Evolutionary conservation across 1,284 basidiomycete species (phyloP).

Genomic region (Heterobasidion occidentale): DNA sequence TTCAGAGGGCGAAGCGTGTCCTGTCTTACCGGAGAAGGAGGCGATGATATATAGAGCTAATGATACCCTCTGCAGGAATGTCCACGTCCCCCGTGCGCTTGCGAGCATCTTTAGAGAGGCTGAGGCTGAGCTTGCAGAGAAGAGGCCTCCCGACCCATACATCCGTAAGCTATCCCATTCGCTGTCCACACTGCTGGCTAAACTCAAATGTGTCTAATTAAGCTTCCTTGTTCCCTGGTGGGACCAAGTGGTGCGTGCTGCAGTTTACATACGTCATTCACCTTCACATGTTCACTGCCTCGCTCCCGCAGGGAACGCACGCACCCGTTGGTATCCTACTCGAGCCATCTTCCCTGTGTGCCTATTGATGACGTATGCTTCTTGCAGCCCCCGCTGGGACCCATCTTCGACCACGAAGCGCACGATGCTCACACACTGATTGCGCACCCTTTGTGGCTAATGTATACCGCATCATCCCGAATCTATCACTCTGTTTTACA

Average conservation of each 20-base stretch:
- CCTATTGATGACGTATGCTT: too few relatives aligned
- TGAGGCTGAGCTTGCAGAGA: conserved; percentile 65
- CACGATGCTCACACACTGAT: background rate
- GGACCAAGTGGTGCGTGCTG: conserved; percentile 77
- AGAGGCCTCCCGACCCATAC: conserved; percentile 86
- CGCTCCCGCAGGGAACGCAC: conserved; percentile 53
- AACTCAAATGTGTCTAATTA: background rate
- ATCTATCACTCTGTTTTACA: background rate
- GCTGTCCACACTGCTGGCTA: background rate
- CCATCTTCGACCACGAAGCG: conserved; percentile 43
- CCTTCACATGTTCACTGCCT: conserved; percentile 11
- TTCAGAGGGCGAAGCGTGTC: conserved; percentile 3
- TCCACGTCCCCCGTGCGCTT: conserved; percentile 82
- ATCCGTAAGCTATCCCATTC: conserved; percentile 47
- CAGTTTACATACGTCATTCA: background rate
- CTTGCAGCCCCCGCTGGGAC: conserved; percentile 40
- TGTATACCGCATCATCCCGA: background rate
- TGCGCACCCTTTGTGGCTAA: background rate
- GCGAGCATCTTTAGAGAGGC: conserved; percentile 77
- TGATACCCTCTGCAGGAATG: conserved; percentile 47
- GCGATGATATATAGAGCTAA: background rate
- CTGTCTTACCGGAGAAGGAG: background rate
- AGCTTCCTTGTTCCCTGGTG: conserved; percentile 77
- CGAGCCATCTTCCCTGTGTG: background rate
- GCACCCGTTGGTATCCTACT: conserved; percentile 43